Evolutionary conservation across 75 land plant genomes (phyloP), one percentile per base, ranked within the genome.

Genomic region (Adiantum capillusveneris): DNA sequence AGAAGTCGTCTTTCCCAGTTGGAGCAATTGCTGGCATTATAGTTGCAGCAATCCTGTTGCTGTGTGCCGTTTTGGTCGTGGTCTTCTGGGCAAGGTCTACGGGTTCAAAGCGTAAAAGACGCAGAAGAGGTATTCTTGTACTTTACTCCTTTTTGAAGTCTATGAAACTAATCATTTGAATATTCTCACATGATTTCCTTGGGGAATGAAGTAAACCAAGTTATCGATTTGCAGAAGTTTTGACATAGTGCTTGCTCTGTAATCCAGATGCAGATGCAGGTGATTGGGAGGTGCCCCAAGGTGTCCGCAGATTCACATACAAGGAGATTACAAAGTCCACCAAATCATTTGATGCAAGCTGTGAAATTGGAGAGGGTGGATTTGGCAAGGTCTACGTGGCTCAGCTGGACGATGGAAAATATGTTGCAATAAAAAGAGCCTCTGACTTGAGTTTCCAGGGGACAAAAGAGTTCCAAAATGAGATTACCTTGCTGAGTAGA

Each of bases 341-440:
- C 6, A 62, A 79, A 34, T 69, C 74, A 53, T 93, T 93, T 50
- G 62, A 59, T 63, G 43, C 59, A 9, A 50, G 69, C 0, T 70
- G 56, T 60, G 71, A 81, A 65, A 72, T 88, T 51, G 98, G 98
- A 39, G 76, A 59, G 58, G 98, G 98, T 49, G 98, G 98, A 7
- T 92, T 82, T 70, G 97, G 97, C 5, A 92, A 65, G 50, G 97
- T 92, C 24, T 92, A 82, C 62, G 69, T 63, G 64, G 97, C 84
- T 11, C 51, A 28, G 53, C 56, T 92, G 30, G 62, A 74, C 21
- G 80, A 78, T 62, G 79, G 77, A 6, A 74, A 68, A 31, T 51
- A 67, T n/a, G 90, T 88, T 25, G 97, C 97, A 19, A 77, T 92
- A 21, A 92, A 92, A 56, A 78, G 98, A 22, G 89, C 94, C 22